phyloP scores from a whole-genome alignment of 345 rosid genomes.

The Hypericum androsaemum region DNA sequence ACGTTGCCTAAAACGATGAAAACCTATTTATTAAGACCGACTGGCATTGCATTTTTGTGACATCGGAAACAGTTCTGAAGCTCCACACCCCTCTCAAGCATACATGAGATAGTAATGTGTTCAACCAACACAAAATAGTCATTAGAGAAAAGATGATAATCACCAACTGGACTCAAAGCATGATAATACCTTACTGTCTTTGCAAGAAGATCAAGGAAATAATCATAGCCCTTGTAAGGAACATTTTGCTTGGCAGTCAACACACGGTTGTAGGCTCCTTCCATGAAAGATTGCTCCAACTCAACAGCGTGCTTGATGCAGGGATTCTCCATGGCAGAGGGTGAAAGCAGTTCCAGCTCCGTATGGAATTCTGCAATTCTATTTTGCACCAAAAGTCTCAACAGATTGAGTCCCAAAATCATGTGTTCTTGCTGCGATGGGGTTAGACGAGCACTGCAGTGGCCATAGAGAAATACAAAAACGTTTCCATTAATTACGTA shows the following conservation, averaged over 20 bases:
- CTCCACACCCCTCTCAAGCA: no score
- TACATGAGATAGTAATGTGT: no score
- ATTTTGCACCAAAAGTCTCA: conserved; percentile 88
- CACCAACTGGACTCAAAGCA: background rate
- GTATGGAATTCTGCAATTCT: conserved; percentile 98
- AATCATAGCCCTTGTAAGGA: conserved; percentile 75
- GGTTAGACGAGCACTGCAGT: conserved; percentile 53
- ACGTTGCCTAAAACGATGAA: no score
- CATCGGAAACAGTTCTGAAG: no score
- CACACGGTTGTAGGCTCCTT: conserved; percentile 95
- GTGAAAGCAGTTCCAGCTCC: conserved; percentile 73
- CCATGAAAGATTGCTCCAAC: conserved; percentile 99
- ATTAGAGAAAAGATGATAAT: no score
- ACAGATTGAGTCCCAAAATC: conserved; percentile 83
- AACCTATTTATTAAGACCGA: no score
- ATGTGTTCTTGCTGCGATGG: conserved; percentile 75
- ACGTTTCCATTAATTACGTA: background rate
- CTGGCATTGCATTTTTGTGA: no score
- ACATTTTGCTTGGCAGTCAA: conserved; percentile 83
- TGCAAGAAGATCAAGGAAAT: conserved; percentile 97
- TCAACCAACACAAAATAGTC: no score
- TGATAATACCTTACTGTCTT: conserved; percentile 74
- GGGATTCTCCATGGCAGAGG: conserved; percentile 67
- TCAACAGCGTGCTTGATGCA: conserved; percentile 95
- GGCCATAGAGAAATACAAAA: conserved; percentile 12